Percentiles rank a stretch among this genome's conserved stretches.
phyloP scores from a whole-genome alignment of 164 flowering plant species.

The Chimonanthus praecox region DNA sequence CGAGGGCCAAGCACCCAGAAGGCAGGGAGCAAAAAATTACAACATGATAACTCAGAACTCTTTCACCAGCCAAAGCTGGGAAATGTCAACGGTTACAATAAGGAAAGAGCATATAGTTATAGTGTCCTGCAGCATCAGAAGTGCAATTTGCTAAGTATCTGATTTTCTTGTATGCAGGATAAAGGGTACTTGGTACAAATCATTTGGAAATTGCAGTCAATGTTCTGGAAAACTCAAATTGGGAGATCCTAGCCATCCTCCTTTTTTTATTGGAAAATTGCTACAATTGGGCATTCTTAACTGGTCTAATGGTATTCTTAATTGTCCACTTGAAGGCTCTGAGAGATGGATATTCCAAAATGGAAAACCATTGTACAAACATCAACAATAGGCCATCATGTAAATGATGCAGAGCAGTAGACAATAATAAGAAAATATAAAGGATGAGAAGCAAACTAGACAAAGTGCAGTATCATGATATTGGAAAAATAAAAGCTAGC shows the following conservation, averaged over 20 bases:
- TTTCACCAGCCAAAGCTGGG: too few species aligned
- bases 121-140: too few species aligned
- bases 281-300: neutral
- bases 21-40: too few species aligned
- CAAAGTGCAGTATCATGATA: neutral
- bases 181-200: neutral
- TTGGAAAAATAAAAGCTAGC: too few species aligned
- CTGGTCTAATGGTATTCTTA: too few species aligned
- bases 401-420: neutral
- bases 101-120: too few species aligned
- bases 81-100: too few species aligned
- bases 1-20: neutral
- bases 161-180: neutral
- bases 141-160: too few species aligned
- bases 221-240: neutral
- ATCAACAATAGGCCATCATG: neutral
- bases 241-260: neutral
- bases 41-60: too few species aligned
- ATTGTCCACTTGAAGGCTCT: neutral
- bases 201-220: neutral
- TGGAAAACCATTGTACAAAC: neutral
- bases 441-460: neutral
- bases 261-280: too few species aligned
- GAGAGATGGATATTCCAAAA: neutral
- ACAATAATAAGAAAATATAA: neutral